Evolutionary conservation across 768 basidiomycete genomes (phyloP).

Genomic region (Suillus spraguei): DNA sequence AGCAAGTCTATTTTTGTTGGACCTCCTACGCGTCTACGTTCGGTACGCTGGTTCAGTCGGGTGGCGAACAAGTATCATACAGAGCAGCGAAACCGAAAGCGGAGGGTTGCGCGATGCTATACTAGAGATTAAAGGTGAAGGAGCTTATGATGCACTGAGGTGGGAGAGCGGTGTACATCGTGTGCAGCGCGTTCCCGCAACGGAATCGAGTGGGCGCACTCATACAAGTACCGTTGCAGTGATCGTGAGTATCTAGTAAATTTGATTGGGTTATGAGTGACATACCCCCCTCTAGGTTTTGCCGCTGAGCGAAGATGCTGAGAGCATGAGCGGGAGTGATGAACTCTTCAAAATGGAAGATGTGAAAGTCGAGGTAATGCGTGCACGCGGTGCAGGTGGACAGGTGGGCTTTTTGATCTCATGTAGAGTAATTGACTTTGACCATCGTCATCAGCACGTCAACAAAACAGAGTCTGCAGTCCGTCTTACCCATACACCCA

Average conservation of each 20-base stretch:
- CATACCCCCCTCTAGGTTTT: conserved; percentile 61
- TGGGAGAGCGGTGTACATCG: conserved; percentile 98
- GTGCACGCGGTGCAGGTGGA: conserved; percentile 94
- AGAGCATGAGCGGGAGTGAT: conserved; percentile 47
- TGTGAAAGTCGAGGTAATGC: conserved; percentile 91
- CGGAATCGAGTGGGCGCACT: conserved; percentile 83
- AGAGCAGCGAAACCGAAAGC: conserved; percentile 56
- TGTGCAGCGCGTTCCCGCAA: conserved; percentile 91
- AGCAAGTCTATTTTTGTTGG: conserved; percentile 76
- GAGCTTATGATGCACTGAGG: conserved; percentile 74
- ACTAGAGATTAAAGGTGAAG: conserved; percentile 75
- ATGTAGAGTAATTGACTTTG: neutral
- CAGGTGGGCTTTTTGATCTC: conserved; percentile 54
- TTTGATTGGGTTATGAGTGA: neutral
- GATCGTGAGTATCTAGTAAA: conserved; percentile 55
- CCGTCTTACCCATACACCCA: conserved; percentile 88
- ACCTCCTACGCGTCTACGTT: conserved; percentile 82
- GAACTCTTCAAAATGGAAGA: conserved; percentile 84
- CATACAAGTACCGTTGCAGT: conserved; percentile 92
- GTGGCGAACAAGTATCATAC: conserved; percentile 66
- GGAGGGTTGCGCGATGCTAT: conserved; percentile 81
- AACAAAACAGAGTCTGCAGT: conserved; percentile 99
- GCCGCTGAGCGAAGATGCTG: conserved; percentile 72
- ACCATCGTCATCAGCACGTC: conserved; percentile 67
- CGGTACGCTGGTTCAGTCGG: conserved; percentile 54